These are phyloP conservation scores for Penicillium steckii DNA, from an alignment of 495 filamentous ascomycete genomes.

Conservation along the genomic window DNA sequence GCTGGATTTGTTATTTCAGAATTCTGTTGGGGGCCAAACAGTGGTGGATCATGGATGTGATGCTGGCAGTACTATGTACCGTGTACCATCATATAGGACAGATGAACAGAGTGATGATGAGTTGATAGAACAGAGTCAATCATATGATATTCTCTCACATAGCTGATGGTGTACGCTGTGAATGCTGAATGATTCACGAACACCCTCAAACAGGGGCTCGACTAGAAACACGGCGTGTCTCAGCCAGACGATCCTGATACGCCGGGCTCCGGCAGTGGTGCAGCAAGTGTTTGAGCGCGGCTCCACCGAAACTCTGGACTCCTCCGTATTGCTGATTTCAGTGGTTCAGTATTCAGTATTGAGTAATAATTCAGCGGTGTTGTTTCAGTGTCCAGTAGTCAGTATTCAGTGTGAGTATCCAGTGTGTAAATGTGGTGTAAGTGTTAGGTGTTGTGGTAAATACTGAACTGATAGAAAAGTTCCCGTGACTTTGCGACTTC, in stretches of 20 bases:
- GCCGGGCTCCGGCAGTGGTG: conserved; percentile 6
- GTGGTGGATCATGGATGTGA: too few species aligned
- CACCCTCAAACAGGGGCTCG: conserved; percentile 10
- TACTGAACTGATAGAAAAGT: background rate
- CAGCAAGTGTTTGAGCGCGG: conserved; percentile 11
- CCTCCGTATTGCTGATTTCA: background rate
- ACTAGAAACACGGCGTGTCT: conserved; percentile 42
- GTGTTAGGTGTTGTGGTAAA: background rate
- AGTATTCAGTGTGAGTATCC: background rate
- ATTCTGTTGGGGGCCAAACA: background rate
- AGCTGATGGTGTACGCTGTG: too few species aligned
- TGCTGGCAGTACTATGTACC: too few species aligned
- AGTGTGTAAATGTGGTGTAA: background rate
- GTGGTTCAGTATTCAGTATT: background rate
- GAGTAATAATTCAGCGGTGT: too few species aligned
- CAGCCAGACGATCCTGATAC: conserved; percentile 29
- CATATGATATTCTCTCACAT: too few species aligned
- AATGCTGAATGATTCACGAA: too few species aligned
- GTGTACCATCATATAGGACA: too few species aligned
- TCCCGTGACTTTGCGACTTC: conserved; percentile 10
- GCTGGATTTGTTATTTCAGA: background rate
- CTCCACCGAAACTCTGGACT: conserved; percentile 11
- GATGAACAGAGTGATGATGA: too few species aligned
- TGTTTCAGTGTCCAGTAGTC: too few species aligned
- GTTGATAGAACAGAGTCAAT: too few species aligned